Base-by-base conservation (phyloP, 257 asterid species). In the Agastache rugosa region DNA sequence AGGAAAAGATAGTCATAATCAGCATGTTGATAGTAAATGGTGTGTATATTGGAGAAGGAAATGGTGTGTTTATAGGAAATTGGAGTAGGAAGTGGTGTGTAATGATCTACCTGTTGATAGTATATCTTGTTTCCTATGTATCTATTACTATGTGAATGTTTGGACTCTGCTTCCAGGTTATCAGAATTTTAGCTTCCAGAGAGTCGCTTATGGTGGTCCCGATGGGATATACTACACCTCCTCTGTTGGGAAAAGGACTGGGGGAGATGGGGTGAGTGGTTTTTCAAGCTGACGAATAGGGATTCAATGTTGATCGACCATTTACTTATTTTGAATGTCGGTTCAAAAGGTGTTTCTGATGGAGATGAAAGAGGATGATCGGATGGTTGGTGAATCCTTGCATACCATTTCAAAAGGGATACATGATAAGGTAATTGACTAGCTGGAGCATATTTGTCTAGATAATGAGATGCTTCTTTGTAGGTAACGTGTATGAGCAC, bases 341-440 rank as follows among this genome's bases (percentile, higher is more conserved):
- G 25, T 62, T 19, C 68, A 17, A 3, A 63, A 93, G 97, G 90
- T 93, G 70, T 79, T 84, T 74, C 78, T 87, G 69, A 87, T 81
- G 82, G 97, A 91, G 81, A 87, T 87, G 85, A 86, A 87, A 44
- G 96, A 93, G 77, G 97, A 91, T 25, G 96, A 91, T 69, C 77
- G 81, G 72, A 81, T 31, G 17, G 73, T 83, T 58, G 89, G 93
- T 44, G 93, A 93, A 82, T 89, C 97, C 10, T 80, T 87, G 50
- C 93, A 87, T 37, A 93, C 96, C 15, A 63, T 91, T 51, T 87
- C 97, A 1, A 93, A 86, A 81, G 98, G 97, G 71, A 84, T 93
- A 59, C 87, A 62, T 31, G 80, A 88, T 48, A 91, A 89, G 95
- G 97, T 93, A 83, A 77, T 63, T n/a, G 29, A 31, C 69, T 73